Percentiles rank a stretch among this genome's conserved stretches.
These are phyloP conservation scores for Aspergillus avenaceus DNA, from an alignment of 495 filamentous ascomycete genomes.

Conservation along the genomic window DNA sequence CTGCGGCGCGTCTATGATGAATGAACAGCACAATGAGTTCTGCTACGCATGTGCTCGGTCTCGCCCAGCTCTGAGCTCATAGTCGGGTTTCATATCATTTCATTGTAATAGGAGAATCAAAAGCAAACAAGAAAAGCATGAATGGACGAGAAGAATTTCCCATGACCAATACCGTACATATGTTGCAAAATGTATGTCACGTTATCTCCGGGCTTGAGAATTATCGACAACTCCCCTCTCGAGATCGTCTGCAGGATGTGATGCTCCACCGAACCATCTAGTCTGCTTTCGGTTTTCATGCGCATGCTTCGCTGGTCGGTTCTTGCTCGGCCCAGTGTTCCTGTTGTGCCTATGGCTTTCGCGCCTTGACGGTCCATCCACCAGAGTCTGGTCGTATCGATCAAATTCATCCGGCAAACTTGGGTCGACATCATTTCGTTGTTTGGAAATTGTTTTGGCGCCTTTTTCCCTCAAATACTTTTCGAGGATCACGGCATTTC, in stretches of 20 bases:
- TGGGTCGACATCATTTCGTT: conserved; percentile 24
- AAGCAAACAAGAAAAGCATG: conserved; percentile 2
- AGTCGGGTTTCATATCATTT: conserved; percentile 32
- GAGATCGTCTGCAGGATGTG: conserved; percentile 23
- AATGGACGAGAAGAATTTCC: no score
- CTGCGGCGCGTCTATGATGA: conserved; percentile 41
- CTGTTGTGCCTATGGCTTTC: not conserved
- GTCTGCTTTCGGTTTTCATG: conserved; percentile 18
- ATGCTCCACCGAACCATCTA: conserved; percentile 34
- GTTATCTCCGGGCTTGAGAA: not conserved
- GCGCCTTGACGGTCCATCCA: conserved; percentile 3
- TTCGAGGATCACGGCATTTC: conserved; percentile 74
- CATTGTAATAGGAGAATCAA: not conserved
- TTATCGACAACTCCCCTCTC: conserved; percentile 24
- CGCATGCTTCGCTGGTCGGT: conserved; percentile 20
- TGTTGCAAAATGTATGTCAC: no score
- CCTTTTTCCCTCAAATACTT: conserved; percentile 56
- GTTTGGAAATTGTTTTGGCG: conserved; percentile 21
- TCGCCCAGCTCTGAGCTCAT: conserved; percentile 31
- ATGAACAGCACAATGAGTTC: conserved; percentile 24
- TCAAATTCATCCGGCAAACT: conserved; percentile 43
- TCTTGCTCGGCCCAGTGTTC: conserved; percentile 13
- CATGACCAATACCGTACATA: no score
- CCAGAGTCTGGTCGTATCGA: conserved; percentile 23
- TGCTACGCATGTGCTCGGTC: conserved; percentile 61